Percentiles rank a stretch among this genome's conserved stretches.
These are phyloP conservation scores for Exophiala sp. DNA, from an alignment of 2,329 filamentous ascomycete species.

Conservation along the genomic window DNA sequence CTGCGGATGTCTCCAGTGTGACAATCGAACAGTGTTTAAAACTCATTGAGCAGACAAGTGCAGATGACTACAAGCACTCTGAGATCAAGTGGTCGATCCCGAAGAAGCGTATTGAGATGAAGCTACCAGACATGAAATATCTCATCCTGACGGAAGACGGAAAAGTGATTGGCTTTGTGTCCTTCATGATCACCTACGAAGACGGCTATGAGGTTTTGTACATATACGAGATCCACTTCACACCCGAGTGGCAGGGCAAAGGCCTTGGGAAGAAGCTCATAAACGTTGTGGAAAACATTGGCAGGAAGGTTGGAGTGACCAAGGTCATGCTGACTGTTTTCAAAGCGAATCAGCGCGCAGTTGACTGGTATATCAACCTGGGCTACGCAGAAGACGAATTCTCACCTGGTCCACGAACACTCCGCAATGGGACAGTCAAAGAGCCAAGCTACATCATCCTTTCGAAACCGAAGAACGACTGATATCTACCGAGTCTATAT, in stretches of 20 bases:
- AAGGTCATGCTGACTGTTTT: constrained; percentile 63
- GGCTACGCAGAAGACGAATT: constrained; percentile 53
- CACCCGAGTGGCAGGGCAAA: constrained; percentile 40
- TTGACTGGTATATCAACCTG: constrained; percentile 48
- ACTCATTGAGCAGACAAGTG: constrained; percentile 55
- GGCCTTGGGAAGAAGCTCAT: constrained; percentile 54
- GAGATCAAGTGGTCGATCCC: constrained; percentile 52
- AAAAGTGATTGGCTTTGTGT: constrained; percentile 44
- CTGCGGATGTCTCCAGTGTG: constrained; percentile 32
- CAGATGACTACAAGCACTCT: constrained; percentile 50
- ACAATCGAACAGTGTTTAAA: constrained; percentile 51
- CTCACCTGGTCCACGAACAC: constrained; percentile 48
- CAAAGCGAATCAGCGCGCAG: constrained; percentile 47
- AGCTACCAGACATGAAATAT: constrained; percentile 57
- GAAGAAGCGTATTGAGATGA: constrained; percentile 58
- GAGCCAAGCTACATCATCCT: constrained; percentile 53
- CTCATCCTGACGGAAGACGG: constrained; percentile 41
- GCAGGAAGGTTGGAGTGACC: constrained; percentile 43
- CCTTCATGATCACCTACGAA: constrained; percentile 57
- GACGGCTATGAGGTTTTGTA: constrained; percentile 57
- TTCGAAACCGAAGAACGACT: constrained; percentile 41
- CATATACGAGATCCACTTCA: constrained; percentile 61
- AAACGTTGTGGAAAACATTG: constrained; percentile 46
- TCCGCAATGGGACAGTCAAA: constrained; percentile 49
- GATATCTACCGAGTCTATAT: constrained; percentile 53